Evolutionary conservation across 192 early-diverging fungal genomes (phyloP), one percentile per base, ranked within the genome.

Genomic region (Backusella australiensis): DNA sequence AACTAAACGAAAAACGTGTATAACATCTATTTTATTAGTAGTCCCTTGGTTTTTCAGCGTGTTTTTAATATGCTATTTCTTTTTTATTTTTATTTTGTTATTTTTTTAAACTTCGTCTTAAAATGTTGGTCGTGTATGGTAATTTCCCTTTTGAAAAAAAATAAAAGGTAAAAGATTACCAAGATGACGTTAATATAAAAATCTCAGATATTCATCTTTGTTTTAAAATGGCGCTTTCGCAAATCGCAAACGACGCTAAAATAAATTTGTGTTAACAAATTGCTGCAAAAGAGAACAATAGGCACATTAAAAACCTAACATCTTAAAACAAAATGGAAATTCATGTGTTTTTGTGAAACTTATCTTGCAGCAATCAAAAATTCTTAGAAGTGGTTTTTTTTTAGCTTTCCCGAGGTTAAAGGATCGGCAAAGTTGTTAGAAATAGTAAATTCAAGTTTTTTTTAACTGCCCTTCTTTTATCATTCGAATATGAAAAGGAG

Each of bases 21-120:
- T 59, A 59, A 26, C 53, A 59, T 59, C 53, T 59, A 59, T 23
- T 59, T 59, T 59, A 59, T 59, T 59, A 59, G 17, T 59, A 59
- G 53, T 59, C 11, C 23, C n/a, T 59, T 59, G 23, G 53, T 21
- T 26, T 59, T 23, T 26, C 53, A 26, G 53, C n/a, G 3, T 59
- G 53, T 59, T 63, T 63, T 29, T 63, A 63, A 63, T 63, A 63
- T 29, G 26, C 56, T 63, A 26, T 63, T 63, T 63, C 11, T 29
- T 29, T 29, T 12, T 63, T 4, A 26, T 63, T 63, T 63, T 56
- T 2, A 56, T 56, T 63, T 63, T 63, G 11, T 63, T 7, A 23
- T 56, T 56, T 63, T 59, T 63, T 63, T 63, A 63, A 29, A 63
- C 23, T 63, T 63, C 26, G 26, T 26, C 23, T 59, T 26, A 21